Conservation (phyloP, 768 basidiomycete species). For the Pleurotus tuber-regium region DNA sequence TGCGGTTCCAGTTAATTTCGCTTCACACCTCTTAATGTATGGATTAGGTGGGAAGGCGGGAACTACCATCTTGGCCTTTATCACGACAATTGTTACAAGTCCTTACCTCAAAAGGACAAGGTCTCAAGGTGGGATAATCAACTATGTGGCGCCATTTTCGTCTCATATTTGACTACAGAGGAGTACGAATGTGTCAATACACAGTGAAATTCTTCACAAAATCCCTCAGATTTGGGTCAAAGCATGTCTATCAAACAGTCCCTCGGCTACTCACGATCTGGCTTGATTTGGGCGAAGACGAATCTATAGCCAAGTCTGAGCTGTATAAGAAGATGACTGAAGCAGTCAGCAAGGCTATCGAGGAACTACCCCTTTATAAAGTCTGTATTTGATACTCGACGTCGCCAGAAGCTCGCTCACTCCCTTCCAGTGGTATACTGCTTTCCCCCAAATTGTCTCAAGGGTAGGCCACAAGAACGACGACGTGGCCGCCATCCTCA, state of each 20-base stretch:
- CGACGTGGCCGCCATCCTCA: conserved; percentile 58
- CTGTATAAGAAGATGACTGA: conserved; percentile 56
- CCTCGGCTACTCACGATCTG: conserved; percentile 93
- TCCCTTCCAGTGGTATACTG: conserved; percentile 79
- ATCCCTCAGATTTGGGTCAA: conserved; percentile 81
- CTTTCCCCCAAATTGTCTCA: conserved; percentile 96
- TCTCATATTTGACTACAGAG: conserved; percentile 33
- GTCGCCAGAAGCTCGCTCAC: conserved; percentile 9
- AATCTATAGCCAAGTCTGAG: conserved; percentile 26
- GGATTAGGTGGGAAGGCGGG: conserved; percentile 74
- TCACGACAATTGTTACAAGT: conserved; percentile 76
- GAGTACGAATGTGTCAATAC: conserved; percentile 59
- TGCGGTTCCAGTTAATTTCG: too few species aligned
- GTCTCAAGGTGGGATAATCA: conserved; percentile 35
- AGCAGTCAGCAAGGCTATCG: conserved; percentile 51
- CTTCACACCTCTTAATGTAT: background rate
- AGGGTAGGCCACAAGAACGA: conserved; percentile 76
- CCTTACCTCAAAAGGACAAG: conserved; percentile 44
- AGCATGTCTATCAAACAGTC: conserved; percentile 94
- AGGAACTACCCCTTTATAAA: conserved; percentile 75
- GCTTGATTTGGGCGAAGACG: conserved; percentile 83
- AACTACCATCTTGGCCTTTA: conserved; percentile 87
- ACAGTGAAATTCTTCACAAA: conserved; percentile 66
- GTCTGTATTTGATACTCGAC: conserved; percentile 31
- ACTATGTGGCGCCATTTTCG: background rate